A percentile compares a stretch with the other conserved stretches of the same genome.
phyloP scores from a whole-genome alignment of 1,284 basidiomycete species.

The Apiotrichum laibachii region DNA sequence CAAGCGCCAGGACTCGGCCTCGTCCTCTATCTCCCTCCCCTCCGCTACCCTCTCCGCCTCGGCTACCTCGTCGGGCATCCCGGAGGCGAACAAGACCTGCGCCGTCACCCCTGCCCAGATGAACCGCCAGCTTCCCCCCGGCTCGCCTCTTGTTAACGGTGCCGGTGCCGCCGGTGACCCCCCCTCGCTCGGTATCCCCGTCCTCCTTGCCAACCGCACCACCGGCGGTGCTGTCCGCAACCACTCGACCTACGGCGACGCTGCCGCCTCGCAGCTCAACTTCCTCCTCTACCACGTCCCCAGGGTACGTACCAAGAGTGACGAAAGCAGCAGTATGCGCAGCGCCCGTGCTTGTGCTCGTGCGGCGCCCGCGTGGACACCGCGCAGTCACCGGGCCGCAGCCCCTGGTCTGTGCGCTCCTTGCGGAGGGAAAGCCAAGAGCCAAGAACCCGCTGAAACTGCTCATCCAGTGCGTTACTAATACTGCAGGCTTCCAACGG shows the following conservation, averaged over 20 bases:
- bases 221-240: constrained; percentile 33
- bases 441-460: no score
- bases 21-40: no score
- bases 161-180: constrained; percentile 75
- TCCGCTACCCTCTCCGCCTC: background rate
- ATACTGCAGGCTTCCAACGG: constrained; percentile 55
- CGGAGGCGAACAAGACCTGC: background rate
- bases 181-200: constrained; percentile 72
- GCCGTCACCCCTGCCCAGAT: constrained; percentile 7
- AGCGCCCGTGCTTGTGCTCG: background rate
- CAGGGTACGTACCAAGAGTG: constrained; percentile 31
- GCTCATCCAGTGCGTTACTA: no score
- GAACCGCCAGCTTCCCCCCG: constrained; percentile 13
- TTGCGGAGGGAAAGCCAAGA: no score
- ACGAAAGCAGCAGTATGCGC: no score
- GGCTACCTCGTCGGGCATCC: background rate
- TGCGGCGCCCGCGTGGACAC: no score
- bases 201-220: constrained; percentile 61
- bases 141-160: constrained; percentile 33
- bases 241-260: constrained; percentile 61
- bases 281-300: constrained; percentile 68
- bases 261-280: constrained; percentile 68
- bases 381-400: no score
- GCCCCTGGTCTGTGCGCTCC: no score
- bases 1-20: constrained; percentile 9